Evolutionary conservation across 2,329 filamentous ascomycete genomes (phyloP).

Genomic region (Rutstroemia sp.): DNA sequence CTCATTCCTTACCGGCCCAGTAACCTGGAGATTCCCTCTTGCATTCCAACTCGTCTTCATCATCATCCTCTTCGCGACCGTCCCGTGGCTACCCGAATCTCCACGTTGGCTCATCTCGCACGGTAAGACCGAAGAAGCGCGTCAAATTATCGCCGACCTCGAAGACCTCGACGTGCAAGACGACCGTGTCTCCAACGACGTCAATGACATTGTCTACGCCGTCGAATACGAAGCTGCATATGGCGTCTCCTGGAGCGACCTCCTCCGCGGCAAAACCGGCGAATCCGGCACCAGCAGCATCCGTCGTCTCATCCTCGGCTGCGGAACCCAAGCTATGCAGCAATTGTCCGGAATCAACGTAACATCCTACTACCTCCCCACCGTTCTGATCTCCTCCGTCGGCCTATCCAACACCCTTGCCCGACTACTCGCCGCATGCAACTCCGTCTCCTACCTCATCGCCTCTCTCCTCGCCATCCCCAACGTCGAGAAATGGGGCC

Average conservation of each 20-base stretch:
- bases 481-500: conserved; percentile 49
- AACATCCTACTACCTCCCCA: conserved; percentile 40
- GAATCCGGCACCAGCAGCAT: conserved; percentile 34
- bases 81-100: conserved; percentile 30
- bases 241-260: conserved; percentile 5
- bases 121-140: conserved; percentile 29
- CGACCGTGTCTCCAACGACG: conserved; percentile 47
- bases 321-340: conserved; percentile 52
- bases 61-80: conserved; percentile 4
- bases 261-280: conserved; percentile 1
- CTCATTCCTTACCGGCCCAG: conserved; percentile 2
- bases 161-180: conserved; percentile 35
- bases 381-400: conserved; percentile 43
- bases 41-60: conserved; percentile 11
- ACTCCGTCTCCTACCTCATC: conserved; percentile 18
- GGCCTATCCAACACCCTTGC: conserved; percentile 40
- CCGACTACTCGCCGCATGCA: conserved; percentile 47
- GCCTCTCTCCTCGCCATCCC: conserved; percentile 29
- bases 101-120: conserved; percentile 32
- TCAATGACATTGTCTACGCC: conserved; percentile 31
- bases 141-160: conserved; percentile 27
- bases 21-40: conserved; percentile 11
- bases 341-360: conserved; percentile 40
- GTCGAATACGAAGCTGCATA: conserved; percentile 5
- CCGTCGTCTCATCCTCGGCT: conserved; percentile 63